phyloP scores from a whole-genome alignment of 2,329 filamentous ascomycete species.

The Epichloe bromicola region DNA sequence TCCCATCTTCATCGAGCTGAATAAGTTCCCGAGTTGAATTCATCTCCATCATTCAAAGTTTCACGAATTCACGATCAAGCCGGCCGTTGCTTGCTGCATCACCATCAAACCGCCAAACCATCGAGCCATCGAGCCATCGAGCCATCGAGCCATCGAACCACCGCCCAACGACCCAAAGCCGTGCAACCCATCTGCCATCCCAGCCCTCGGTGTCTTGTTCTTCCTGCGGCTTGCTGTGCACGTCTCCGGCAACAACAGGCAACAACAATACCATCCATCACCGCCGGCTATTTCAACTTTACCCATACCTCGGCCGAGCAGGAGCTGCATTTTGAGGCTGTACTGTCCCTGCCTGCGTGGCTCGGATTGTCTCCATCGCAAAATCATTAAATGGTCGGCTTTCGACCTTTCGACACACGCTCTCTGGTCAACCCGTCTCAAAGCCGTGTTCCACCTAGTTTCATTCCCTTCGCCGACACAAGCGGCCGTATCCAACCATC shows the following conservation, averaged over 20 bases:
- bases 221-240: not conserved
- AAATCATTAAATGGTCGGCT: not conserved
- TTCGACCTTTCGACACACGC: not conserved
- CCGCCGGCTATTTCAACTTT: not conserved
- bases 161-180: not conserved
- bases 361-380: not conserved
- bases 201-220: not conserved
- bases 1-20: not conserved
- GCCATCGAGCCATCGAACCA: not conserved
- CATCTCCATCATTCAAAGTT: not conserved
- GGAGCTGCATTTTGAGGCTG: not conserved
- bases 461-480: not conserved
- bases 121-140: not conserved
- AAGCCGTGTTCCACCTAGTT: slow-evolving; percentile 1
- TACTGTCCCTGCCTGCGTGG: not conserved
- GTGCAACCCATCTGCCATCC: not conserved
- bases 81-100: not conserved
- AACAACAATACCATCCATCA: not conserved
- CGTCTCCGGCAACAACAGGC: not conserved
- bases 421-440: not conserved
- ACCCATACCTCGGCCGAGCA: not conserved
- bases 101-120: not conserved
- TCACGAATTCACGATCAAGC: not conserved
- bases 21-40: not conserved
- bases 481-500: not conserved